A percentile compares a stretch with the other conserved stretches of the same genome.
These are phyloP conservation scores for Fusarium sp. DNA, from an alignment of 2,329 filamentous ascomycete genomes.

Conservation along the genomic window DNA sequence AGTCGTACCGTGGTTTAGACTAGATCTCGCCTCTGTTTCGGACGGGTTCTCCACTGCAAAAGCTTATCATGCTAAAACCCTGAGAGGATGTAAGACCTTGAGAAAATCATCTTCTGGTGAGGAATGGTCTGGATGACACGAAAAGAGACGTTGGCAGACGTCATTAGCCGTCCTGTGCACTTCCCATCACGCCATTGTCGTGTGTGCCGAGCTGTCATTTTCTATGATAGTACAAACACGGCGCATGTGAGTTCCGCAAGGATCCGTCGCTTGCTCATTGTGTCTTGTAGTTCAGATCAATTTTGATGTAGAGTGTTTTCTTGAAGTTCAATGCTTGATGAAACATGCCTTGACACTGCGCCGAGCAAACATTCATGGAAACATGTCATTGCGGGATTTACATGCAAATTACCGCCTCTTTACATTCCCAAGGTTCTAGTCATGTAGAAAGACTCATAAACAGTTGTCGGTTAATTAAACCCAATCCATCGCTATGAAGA, in stretches of 20 bases:
- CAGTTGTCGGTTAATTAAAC: constrained; percentile 20
- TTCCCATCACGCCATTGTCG: not conserved
- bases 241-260: not conserved
- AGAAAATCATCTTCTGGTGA: not conserved
- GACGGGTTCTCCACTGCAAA: constrained; percentile 39
- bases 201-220: constrained; percentile 17
- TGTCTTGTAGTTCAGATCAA: constrained; percentile 7
- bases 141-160: not conserved
- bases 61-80: constrained; percentile 33
- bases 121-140: not conserved
- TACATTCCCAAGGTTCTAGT: not conserved
- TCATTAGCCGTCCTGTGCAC: not conserved
- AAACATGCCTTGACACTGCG: not conserved
- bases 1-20: constrained; percentile 9
- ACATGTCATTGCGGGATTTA: not conserved
- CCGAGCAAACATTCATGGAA: not conserved
- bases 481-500: constrained; percentile 22
- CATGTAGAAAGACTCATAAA: constrained; percentile 8
- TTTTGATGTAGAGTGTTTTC: not conserved
- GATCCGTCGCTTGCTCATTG: not conserved
- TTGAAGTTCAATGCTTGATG: not conserved
- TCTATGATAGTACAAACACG: not conserved
- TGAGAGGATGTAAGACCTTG: constrained; percentile 5
- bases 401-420: not conserved
- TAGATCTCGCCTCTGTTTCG: constrained; percentile 34